A percentile compares a stretch with the other conserved stretches of the same genome.
These are phyloP conservation scores for Sextonia rubra DNA, from an alignment of 164 flowering plant genomes.

Conservation along the genomic window DNA sequence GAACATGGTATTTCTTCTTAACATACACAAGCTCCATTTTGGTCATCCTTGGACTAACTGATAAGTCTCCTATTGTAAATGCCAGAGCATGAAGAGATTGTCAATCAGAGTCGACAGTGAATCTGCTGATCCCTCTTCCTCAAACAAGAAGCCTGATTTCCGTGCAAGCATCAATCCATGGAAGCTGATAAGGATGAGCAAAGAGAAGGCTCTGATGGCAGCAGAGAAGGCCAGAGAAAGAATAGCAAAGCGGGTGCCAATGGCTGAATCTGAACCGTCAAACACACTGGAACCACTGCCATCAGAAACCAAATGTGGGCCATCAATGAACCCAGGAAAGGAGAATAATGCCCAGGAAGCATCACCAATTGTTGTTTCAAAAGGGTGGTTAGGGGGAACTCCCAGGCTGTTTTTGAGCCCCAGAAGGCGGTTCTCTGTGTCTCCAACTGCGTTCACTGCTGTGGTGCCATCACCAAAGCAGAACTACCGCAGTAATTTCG, in stretches of 20 bases:
- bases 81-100: constrained; percentile 49
- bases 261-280: not conserved
- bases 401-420: constrained; percentile 70
- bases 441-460: constrained; percentile 37
- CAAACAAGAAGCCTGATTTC: constrained; percentile 54
- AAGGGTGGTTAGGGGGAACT: constrained; percentile 34
- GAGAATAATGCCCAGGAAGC: constrained; percentile 22
- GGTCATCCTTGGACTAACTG: not conserved
- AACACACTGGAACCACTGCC: constrained; percentile 62
- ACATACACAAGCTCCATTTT: not conserved
- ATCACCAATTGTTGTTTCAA: constrained; percentile 30
- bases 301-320: constrained; percentile 71
- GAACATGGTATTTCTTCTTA: not conserved
- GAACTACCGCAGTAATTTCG: constrained; percentile 66
- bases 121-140: constrained; percentile 23
- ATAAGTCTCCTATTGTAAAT: constrained; percentile 4
- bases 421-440: constrained; percentile 67
- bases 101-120: constrained; percentile 69
- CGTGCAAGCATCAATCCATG: constrained; percentile 84
- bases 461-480: constrained; percentile 47
- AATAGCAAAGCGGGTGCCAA: constrained; percentile 39
- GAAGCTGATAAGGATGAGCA: constrained; percentile 80
- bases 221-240: constrained; percentile 80
- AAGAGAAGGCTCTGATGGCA: constrained; percentile 69
- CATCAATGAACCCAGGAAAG: constrained; percentile 31